Evolutionary conservation across 495 filamentous ascomycete genomes (phyloP), one percentile per base, ranked within the genome.

Genomic region (Aspergillus nanangensis): DNA sequence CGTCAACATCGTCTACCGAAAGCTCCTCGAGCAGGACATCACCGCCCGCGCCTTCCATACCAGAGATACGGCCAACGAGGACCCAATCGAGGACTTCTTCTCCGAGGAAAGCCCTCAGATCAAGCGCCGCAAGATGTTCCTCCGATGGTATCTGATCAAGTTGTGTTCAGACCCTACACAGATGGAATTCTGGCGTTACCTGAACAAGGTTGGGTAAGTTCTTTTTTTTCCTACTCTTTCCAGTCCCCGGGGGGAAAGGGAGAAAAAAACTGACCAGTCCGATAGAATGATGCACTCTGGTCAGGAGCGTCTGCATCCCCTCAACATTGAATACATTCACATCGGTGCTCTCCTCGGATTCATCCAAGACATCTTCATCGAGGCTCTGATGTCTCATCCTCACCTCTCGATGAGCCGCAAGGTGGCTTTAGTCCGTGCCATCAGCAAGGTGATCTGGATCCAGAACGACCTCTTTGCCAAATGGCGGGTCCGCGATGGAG

Each of bases 391-490:
- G 33, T 85, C 81, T 0, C 83, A 87, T 50, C 83, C 84, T 0
- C 72, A 76, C 0, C 65, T 88, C 17, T 69, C 71, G 7, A 64
- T 85, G 25, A 71, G 71, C 17, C 77, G 77, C 48, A 89, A 89
- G 65, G 77, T 80, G 2, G 80, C 80, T 3, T 70, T 88, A 14
- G 67, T 87, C 23, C 84, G 81, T 48, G 86, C 86, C 8, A 60
- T 79, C 43, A 69, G 50, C 44, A 83, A 83, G 49, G 64, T 83
- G 11, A 69, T 83, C 45, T 87, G 84, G 83, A 86, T 87, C 55
- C 84, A 88, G 62, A 87, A 87, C 53, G 87, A 91, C 58, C 68
- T 91, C 15, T 87, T 91, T 52, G 81, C 86, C 8, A 84, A 81
- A 63, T 87, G 81, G 78, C 84, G 87, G 48, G 76, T 85, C 4